phyloP scores from a whole-genome alignment of 2,329 filamentous ascomycete species.

The Alternaria ethzedia region DNA sequence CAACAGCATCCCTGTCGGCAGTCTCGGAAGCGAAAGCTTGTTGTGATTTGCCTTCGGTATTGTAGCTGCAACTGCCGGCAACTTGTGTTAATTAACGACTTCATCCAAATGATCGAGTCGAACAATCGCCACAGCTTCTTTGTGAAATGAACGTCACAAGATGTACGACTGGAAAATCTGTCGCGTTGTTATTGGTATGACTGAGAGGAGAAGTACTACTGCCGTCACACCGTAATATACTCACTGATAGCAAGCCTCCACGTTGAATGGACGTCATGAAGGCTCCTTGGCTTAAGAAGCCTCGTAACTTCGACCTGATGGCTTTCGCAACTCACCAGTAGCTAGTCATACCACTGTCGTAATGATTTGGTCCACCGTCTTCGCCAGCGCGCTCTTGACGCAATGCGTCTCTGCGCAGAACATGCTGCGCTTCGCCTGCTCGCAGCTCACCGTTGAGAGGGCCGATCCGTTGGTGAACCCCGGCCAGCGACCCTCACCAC shows the following conservation, averaged over 20 bases:
- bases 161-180: neutral
- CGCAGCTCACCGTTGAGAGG: conserved; percentile 56
- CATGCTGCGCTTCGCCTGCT: conserved; percentile 45
- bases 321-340: neutral
- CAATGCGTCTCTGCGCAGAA: conserved; percentile 38
- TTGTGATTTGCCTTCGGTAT: conserved; percentile 20
- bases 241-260: neutral
- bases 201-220: neutral
- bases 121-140: neutral
- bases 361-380: conserved; percentile 36
- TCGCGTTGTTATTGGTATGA: neutral
- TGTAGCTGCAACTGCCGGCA: conserved; percentile 26
- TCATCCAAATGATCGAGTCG: conserved; percentile 13
- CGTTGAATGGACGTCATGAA: no score
- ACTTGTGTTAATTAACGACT: conserved; percentile 21
- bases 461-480: conserved; percentile 55
- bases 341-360: neutral
- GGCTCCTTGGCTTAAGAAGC: neutral
- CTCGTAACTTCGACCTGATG: neutral
- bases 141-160: neutral
- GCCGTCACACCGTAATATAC: neutral
- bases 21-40: neutral
- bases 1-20: neutral
- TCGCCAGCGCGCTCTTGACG: conserved; percentile 26
- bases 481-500: conserved; percentile 32